Base-by-base conservation (phyloP, 192 early-diverging fungal genomes). In the Funneliformis mosseae region DNA sequence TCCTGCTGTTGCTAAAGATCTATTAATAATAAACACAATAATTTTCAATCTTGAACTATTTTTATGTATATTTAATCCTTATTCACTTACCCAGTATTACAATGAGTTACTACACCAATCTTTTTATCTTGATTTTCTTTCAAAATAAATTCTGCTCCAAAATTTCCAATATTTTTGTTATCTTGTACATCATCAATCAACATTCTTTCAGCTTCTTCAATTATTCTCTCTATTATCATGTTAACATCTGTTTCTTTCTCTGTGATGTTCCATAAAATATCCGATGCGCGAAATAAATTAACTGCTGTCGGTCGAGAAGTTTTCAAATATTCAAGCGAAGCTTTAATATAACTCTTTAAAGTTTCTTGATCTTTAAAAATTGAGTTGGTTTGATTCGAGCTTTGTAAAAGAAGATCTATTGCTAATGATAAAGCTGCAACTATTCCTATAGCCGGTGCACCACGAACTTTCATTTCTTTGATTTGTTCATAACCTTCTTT, bases 401-500 rank as follows among this genome's bases (percentile, higher is more conserved):
- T 80, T 1, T 77, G 21, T 55, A 66, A 23, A 60, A 60, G 45
- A 10, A 95, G 83, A 70, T 97, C 96, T 2, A 96, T 95, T 2
- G 95, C 96, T 9, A 98, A 89, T 1, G 95, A 91, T 4, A 97
- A 88, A 3, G 95, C 96, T 5, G 97, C 98, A 25, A 98, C 96
- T 73, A 99, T 97, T 80, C 96, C 98, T 77, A 99, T 99, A 18
- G 98, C 98, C 8, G 98, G 98, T 5, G 98, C 97, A 16, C 94
- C 94, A 68, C 93, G 89, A 8, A 91, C 91, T 87, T 97, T 97
- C 98, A 99, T 99, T 63, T 92, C 92, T 81, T 92, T 92, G 83
- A 99, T 99, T 41, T 92, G 94, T 66, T 88, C 85, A 87, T 98
- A 96, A 8, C 96, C 97, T 14, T 93, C 88, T 72, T 89, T 83